phyloP scores from a whole-genome alignment of 345 rosid species.

The Physaria fendleri region DNA sequence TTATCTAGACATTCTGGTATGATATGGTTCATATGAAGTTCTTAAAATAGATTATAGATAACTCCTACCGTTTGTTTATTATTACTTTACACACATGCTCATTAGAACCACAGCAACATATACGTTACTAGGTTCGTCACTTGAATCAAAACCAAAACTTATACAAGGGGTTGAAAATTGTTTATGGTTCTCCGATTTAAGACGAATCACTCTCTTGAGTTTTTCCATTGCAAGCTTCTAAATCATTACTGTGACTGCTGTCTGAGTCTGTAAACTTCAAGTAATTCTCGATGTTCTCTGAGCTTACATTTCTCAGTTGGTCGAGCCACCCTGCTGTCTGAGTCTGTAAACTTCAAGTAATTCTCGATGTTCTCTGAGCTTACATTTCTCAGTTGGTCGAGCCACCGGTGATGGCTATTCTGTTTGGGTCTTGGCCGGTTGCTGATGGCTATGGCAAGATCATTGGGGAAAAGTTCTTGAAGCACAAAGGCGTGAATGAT shows the following conservation, averaged over 20 bases:
- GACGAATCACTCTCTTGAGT: constrained; percentile 15
- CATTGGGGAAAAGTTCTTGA: constrained; percentile 53
- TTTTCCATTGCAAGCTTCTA: constrained; percentile 38
- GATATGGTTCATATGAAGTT: neutral
- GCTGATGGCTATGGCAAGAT: constrained; percentile 69
- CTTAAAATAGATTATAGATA: neutral
- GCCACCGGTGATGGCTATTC: constrained; percentile 45
- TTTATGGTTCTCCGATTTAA: neutral
- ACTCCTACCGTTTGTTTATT: constrained; percentile 7
- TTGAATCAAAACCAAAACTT: constrained; percentile 24
- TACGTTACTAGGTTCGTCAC: constrained; percentile 23
- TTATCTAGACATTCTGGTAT: neutral
- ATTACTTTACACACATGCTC: constrained; percentile 31
- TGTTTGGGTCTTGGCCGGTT: constrained; percentile 42
- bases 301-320: constrained; percentile 44
- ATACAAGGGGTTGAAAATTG: neutral
- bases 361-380: constrained; percentile 64
- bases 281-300: constrained; percentile 62
- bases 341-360: constrained; percentile 47
- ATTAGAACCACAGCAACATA: constrained; percentile 25
- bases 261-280: constrained; percentile 45
- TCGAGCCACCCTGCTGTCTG: constrained; percentile 55
- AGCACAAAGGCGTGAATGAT: constrained; percentile 47
- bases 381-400: constrained; percentile 40
- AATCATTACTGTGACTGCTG: constrained; percentile 29